Evolutionary conservation across 2,329 filamentous ascomycete genomes (phyloP), one percentile per base, ranked within the genome.

Genomic region (Hypoxylon sp.): DNA sequence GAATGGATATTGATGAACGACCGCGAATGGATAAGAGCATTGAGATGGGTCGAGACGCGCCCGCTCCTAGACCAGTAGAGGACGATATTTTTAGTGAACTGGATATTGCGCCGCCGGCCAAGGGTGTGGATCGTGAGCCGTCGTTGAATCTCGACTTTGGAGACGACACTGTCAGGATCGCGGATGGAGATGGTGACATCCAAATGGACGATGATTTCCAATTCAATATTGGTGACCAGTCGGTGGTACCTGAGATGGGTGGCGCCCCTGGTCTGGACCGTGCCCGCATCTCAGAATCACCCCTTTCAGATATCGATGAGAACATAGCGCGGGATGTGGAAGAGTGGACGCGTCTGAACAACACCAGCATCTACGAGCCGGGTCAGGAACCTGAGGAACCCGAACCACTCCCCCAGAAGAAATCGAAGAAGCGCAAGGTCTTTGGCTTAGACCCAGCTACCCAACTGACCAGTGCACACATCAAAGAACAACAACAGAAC

Each of bases 21-120:
- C 87, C 81, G 65, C 78, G 80, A 70, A 77, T 81, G 69, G 87
- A 88, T 66, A 82, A 82, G 67, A 96, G 91, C 75, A 90, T 98
- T 65, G 96, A 99, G 90, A 86, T 93, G 74, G 96, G 95, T 76
- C 92, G 95, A 89, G 91, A 97, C 73, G 94, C 92, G 19, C 90
- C 92, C 3, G 85, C 88, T 15, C 85, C 91, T 24, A 86, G 88
- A 50, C 84, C 89, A 1, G 81, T 91, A 19, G 92, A 93, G 71
- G 90, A 93, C 42, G 89, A 92, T 71, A 88, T 94, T 58, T 82
- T 91, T 67, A 87, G 87, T 69, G 90, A 93, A 63, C 76, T 91
- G 39, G 89, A 91, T 71, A 80, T 88, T 4, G 83, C 86, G 65
- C 78, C 86, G 8, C 84, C 83, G 51, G 82, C 87, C 63, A 90